Evolutionary conservation across 495 filamentous ascomycete species (phyloP), one percentile per base, ranked within the genome.

Genomic region (Xylaria curta): DNA sequence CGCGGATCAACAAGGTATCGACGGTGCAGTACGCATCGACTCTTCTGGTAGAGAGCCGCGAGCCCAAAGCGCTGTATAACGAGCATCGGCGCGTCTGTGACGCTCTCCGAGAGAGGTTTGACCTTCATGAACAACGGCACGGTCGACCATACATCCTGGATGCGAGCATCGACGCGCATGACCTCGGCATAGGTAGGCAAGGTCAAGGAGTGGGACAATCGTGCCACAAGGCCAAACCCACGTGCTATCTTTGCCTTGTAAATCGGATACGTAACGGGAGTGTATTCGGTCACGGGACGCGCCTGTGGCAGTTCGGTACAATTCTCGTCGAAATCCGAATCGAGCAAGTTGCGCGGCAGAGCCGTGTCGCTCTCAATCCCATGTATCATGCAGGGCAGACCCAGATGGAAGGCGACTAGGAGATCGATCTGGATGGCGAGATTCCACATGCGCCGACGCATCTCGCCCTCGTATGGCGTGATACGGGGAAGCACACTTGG

Each of bases 21-120:
- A 6, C 92, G 88, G 76, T 95, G 93, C 36, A 95, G 82, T 17
- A 94, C 88, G 59, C 89, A 91, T 38, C 91, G 87, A n/a, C 86
- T 83, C 75, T 93, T 94, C 69, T 92, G 87, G 74, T 91, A 94
- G 19, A 94, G 80, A 5, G 94, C 78, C 15, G 90, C 89, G n/a
- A 95, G 80, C 1, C 87, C 90, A 72, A 90, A 91, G 2, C 92
- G 87, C 69, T 91, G 89, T 76, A 92, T 90, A 66, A 94, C 88
- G 4, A 89, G 73, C 7, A 86, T 82, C 4, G 89, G 85, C 2
- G 90, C 82, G 72, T 95, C 92, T 10, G 84, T 83, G 33, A 91
- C 80, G n/a, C 84, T 89, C 66, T 93, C 87, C 12, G 87, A 83
- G 33, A 92, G 82, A 0, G 87, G 84, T 17, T 85, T 86, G 40